A percentile compares a stretch with the other conserved stretches of the same genome.
Evolutionary conservation across 768 basidiomycete species (phyloP).

Genomic region (Hydnum rufescens): DNA sequence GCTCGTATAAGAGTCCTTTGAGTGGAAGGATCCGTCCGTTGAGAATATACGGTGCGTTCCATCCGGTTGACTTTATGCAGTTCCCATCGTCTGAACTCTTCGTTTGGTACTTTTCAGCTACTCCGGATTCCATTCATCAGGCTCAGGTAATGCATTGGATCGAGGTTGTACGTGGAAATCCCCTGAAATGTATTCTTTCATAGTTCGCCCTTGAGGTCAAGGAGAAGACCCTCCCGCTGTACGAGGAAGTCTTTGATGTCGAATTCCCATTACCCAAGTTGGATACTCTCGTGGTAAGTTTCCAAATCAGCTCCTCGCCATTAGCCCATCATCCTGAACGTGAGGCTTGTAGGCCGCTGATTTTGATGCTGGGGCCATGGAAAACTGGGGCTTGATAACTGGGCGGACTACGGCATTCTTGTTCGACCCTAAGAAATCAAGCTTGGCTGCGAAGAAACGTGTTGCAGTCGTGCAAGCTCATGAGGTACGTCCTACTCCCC

Average conservation of each 20-base stretch:
- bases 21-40: conserved; percentile 67
- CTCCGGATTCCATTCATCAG: conserved; percentile 63
- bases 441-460: conserved; percentile 56
- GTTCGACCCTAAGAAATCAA: conserved; percentile 54
- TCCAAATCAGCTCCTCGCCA: background rate
- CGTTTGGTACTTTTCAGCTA: conserved; percentile 33
- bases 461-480: conserved; percentile 65
- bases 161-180: too few species aligned
- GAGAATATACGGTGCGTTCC: conserved; percentile 49
- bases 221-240: conserved; percentile 61
- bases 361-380: conserved; percentile 86
- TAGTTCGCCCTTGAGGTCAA: conserved; percentile 81
- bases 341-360: conserved; percentile 37
- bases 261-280: conserved; percentile 87
- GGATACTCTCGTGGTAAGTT: conserved; percentile 65
- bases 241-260: conserved; percentile 82
- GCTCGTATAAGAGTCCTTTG: conserved; percentile 56
- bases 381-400: conserved; percentile 87
- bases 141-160: too few species aligned
- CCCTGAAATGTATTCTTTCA: too few species aligned
- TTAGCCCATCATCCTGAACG: background rate
- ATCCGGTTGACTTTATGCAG: background rate
- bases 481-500: conserved; percentile 39
- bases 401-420: conserved; percentile 69
- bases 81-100: background rate